These are phyloP conservation scores for Aspergillus saccharolyticus DNA, from an alignment of 495 filamentous ascomycete genomes.

Conservation along the genomic window DNA sequence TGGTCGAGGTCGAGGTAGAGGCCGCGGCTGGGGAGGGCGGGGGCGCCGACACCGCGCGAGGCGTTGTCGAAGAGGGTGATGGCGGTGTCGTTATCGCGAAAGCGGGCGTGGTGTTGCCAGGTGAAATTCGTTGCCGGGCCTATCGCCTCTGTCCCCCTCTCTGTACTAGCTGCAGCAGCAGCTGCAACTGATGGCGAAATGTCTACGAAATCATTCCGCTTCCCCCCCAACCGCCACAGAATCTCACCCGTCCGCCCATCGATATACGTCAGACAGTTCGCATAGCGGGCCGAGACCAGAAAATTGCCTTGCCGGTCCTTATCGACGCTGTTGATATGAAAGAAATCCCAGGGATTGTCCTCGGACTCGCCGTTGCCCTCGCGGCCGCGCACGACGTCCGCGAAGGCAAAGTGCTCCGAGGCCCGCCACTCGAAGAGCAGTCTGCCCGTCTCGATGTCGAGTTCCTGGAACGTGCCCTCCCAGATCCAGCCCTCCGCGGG, in stretches of 20 bases:
- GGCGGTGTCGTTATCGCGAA: constrained; percentile 22
- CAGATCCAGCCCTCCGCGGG: constrained; percentile 45
- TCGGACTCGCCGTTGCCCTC: constrained; percentile 23
- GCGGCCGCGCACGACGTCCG: constrained; percentile 20
- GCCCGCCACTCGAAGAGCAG: constrained; percentile 41
- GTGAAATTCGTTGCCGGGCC: constrained; percentile 35
- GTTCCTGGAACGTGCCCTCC: constrained; percentile 49
- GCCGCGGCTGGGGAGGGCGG: constrained; percentile 30
- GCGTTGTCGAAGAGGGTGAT: constrained; percentile 38
- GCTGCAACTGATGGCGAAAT: constrained; percentile 23
- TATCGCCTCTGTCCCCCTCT: no score
- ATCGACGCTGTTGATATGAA: constrained; percentile 45
- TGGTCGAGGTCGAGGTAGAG: constrained; percentile 42
- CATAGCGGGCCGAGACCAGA: constrained; percentile 41
- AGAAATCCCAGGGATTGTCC: constrained; percentile 37
- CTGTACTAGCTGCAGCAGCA: no score
- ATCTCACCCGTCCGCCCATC: constrained; percentile 30
- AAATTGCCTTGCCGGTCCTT: constrained; percentile 39
- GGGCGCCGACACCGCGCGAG: constrained; percentile 20
- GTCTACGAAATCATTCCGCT: constrained; percentile 38
- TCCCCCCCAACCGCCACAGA: constrained; percentile 42
- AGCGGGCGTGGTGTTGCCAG: constrained; percentile 39
- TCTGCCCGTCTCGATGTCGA: constrained; percentile 38
- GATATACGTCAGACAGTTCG: constrained; percentile 33
- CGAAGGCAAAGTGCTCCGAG: constrained; percentile 33